Conservation (phyloP, 192 early-diverging fungal species). For the Gryganskiella cystojenkinii region DNA sequence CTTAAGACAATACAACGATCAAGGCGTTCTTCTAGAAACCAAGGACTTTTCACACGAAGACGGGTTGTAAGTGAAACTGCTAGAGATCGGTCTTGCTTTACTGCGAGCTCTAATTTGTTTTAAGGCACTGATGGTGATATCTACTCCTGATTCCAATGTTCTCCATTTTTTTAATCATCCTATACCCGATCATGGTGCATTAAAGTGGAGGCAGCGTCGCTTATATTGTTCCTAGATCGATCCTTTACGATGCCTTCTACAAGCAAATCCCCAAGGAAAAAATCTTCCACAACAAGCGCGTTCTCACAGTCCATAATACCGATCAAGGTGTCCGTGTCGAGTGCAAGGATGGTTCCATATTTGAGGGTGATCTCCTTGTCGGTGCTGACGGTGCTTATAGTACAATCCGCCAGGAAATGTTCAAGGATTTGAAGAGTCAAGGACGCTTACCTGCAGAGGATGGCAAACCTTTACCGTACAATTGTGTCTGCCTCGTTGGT, state of each 20-base stretch:
- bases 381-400: constrained; percentile 33
- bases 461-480: neutral
- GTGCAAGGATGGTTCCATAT: constrained; percentile 1
- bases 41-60: neutral
- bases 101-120: too few species aligned
- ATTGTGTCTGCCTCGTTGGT: constrained; percentile 4
- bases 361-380: constrained; percentile 20
- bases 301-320: neutral
- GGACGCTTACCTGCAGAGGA: neutral
- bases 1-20: too few species aligned
- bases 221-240: neutral
- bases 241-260: neutral
- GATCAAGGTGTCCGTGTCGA: constrained; percentile 6
- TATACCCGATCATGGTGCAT: too few species aligned
- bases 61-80: neutral
- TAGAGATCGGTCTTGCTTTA: too few species aligned
- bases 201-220: neutral
- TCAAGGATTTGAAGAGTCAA: neutral
- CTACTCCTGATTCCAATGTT: neutral
- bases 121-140: too few species aligned
- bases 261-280: neutral
- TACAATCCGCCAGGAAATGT: constrained; percentile 13
- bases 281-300: constrained; percentile 3
- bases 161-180: neutral
- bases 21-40: too few species aligned